Evolutionary conservation across 306 rosid genomes (phyloP).

Genomic region (Heteromeles arbutifolia): DNA sequence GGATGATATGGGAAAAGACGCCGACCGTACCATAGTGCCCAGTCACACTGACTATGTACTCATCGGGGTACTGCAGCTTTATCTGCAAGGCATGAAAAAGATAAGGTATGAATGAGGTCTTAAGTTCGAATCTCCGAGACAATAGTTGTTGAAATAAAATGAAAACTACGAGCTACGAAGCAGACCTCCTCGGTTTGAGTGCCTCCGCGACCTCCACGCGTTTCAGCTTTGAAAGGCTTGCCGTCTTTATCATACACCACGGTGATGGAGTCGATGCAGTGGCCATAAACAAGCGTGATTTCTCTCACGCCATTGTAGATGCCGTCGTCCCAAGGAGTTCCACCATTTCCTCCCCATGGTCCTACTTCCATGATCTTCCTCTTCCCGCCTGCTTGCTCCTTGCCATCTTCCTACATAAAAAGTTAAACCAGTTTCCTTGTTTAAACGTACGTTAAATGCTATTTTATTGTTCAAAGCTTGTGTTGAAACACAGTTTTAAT

Average conservation of each 20-base stretch:
- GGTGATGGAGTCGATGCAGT: constrained; percentile 46
- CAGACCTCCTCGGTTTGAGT: constrained; percentile 31
- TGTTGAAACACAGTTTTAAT: not conserved
- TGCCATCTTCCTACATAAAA: constrained; percentile 14
- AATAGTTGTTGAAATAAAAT: not conserved
- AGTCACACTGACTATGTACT: constrained; percentile 38
- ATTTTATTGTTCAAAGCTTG: not conserved
- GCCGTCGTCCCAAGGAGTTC: constrained; percentile 63
- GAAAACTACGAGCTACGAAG: not conserved
- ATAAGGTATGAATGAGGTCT: not conserved
- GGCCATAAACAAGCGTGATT: constrained; percentile 35
- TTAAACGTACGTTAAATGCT: not conserved
- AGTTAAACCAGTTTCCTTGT: not conserved
- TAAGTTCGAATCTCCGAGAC: not conserved
- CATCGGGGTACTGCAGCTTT: constrained; percentile 49
- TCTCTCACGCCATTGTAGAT: constrained; percentile 46
- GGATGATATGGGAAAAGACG: constrained; percentile 24
- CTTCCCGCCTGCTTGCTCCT: constrained; percentile 28
- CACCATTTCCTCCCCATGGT: constrained; percentile 73
- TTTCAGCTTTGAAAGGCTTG: constrained; percentile 37
- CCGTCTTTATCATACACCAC: constrained; percentile 53
- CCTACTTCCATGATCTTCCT: constrained; percentile 31
- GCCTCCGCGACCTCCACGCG: constrained; percentile 62
- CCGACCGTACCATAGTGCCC: constrained; percentile 44
- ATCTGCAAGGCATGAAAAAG: constrained; percentile 22